These are phyloP conservation scores for Globisporangium parvum DNA, from an alignment of 352 stramenopile genomes.

Conservation along the genomic window DNA sequence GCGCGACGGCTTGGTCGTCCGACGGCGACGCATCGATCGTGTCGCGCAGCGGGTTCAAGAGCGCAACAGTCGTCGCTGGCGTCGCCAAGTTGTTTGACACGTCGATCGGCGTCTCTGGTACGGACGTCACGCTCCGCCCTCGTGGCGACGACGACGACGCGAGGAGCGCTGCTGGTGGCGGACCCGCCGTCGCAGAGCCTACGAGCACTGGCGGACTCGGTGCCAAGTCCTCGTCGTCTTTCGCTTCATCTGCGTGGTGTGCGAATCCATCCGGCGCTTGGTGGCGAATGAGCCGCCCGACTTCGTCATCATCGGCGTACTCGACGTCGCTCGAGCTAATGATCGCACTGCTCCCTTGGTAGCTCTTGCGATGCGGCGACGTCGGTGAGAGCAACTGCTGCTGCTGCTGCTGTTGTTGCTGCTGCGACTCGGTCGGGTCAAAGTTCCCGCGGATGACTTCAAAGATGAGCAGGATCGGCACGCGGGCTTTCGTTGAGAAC, in stretches of 20 bases:
- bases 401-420: constrained; percentile 23
- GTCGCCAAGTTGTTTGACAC: constrained; percentile 49
- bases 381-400: constrained; percentile 41
- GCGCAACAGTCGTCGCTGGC: constrained; percentile 27
- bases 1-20: constrained; percentile 13
- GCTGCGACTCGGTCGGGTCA: constrained; percentile 28
- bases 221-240: constrained; percentile 12
- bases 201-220: constrained; percentile 2
- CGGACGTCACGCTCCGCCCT: constrained; percentile 13
- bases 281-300: constrained; percentile 63
- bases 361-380: constrained; percentile 45
- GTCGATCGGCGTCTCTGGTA: constrained; percentile 69
- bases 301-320: constrained; percentile 78
- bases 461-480: constrained; percentile 86
- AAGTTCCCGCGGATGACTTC: constrained; percentile 80
- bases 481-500: constrained; percentile 83
- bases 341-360: constrained; percentile 24
- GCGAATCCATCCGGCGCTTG: constrained; percentile 57
- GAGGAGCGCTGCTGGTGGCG: background rate
- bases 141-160: background rate
- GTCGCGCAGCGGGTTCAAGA: constrained; percentile 22
- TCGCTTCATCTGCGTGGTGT: constrained; percentile 28
- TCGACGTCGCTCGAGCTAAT: constrained; percentile 41
- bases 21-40: constrained; percentile 19
- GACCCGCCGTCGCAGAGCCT: background rate